Evolutionary conservation across 768 basidiomycete genomes (phyloP).

Genomic region (Psilocybe tampanensis): DNA sequence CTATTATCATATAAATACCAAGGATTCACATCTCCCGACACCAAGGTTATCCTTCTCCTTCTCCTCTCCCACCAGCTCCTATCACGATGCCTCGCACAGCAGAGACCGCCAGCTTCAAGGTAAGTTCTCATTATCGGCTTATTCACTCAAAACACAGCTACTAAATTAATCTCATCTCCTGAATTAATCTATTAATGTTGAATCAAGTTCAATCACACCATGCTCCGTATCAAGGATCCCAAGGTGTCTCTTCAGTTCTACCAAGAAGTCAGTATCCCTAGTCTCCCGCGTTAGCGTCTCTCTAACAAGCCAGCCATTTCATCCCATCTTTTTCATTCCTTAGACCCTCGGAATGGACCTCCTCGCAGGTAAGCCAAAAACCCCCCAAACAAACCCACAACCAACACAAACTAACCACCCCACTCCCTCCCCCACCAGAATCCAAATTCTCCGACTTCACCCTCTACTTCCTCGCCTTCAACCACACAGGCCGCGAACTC

Average conservation of each 20-base stretch:
- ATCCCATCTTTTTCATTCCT: no score
- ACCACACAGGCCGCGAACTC: constrained; percentile 53
- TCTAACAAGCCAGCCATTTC: no score
- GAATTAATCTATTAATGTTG: neutral
- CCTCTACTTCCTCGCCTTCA: constrained; percentile 87
- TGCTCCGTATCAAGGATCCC: constrained; percentile 89
- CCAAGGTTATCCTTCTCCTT: neutral
- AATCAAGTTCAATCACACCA: constrained; percentile 79
- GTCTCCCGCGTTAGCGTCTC: neutral
- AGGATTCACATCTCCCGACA: neutral
- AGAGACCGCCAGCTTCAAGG: constrained; percentile 69
- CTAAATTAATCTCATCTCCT: no score
- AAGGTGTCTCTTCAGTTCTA: constrained; percentile 83
- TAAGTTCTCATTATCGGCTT: constrained; percentile 20
- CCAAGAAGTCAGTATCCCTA: constrained; percentile 49
- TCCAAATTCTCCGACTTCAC: constrained; percentile 63
- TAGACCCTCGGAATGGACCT: constrained; percentile 80
- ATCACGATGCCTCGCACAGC: constrained; percentile 61
- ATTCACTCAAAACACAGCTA: neutral
- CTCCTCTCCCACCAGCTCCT: constrained; percentile 23
- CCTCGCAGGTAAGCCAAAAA: constrained; percentile 43
- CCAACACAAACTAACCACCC: constrained; percentile 6
- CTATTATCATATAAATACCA: neutral
- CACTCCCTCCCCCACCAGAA: constrained; percentile 36
- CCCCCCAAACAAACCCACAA: neutral